Conservation (phyloP, 495 filamentous ascomycete genomes). For the Annulohypoxylon stygium region DNA sequence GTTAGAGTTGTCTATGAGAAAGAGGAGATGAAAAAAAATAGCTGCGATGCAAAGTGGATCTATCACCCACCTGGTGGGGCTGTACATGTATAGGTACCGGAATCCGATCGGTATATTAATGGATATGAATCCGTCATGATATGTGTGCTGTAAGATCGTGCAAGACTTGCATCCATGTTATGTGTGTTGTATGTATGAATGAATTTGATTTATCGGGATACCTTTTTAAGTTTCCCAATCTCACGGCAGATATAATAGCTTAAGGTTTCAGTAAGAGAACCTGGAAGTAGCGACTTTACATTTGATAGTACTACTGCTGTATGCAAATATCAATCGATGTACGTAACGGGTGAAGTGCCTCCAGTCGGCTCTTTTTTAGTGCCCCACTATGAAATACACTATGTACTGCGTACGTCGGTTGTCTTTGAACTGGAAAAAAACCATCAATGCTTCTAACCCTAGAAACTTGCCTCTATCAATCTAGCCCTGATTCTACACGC, state of each 20-base stretch:
- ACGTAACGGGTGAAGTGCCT: conserved; percentile 1
- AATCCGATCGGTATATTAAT: conserved; percentile 17
- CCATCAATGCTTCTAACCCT: conserved; percentile 14
- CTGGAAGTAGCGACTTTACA: background rate
- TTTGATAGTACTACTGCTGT: no score
- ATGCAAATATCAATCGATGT: conserved; percentile 2
- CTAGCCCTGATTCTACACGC: background rate
- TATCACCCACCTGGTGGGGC: conserved; percentile 41
- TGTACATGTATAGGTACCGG: conserved; percentile 6
- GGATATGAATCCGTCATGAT: conserved; percentile 34
- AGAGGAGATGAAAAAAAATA: conserved; percentile 40
- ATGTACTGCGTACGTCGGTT: conserved; percentile 2
- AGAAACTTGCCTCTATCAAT: conserved; percentile 34
- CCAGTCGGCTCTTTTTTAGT: conserved; percentile 14
- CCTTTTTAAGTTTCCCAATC: conserved; percentile 31
- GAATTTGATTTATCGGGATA: conserved; percentile 19
- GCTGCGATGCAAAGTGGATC: conserved; percentile 44
- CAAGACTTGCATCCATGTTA: background rate
- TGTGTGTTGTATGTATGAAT: background rate
- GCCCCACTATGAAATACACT: conserved; percentile 34
- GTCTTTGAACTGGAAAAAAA: conserved; percentile 19
- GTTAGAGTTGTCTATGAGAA: conserved; percentile 15
- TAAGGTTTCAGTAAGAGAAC: background rate
- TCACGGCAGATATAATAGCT: conserved; percentile 9
- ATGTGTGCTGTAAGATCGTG: conserved; percentile 15